phyloP scores from a whole-genome alignment of 23 red algal species.

The Gracilaria domingensis region DNA sequence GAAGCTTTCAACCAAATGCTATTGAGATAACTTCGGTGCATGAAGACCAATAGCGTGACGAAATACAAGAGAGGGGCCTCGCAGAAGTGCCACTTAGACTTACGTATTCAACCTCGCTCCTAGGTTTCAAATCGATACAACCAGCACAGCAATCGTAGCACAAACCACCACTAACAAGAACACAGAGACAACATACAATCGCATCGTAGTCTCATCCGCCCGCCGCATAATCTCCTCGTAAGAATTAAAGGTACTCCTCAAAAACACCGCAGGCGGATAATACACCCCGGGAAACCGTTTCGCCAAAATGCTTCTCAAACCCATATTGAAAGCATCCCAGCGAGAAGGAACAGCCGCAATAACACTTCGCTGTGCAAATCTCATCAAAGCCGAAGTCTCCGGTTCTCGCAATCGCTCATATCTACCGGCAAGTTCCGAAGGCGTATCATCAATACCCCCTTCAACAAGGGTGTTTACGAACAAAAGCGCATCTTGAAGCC shows the following conservation, averaged over 20 bases:
- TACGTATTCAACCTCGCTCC: no score
- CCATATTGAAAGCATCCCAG: conserved; percentile 9
- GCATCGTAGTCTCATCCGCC: background rate
- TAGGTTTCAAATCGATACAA: no score
- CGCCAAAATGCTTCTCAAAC: background rate
- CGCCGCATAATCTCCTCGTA: conserved; percentile 28
- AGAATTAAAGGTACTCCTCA: background rate
- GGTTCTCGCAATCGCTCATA: conserved; percentile 16
- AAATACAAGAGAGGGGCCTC: no score
- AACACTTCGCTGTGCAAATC: conserved; percentile 7
- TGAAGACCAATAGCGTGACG: no score
- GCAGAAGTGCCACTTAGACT: no score
- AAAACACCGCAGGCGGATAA: background rate
- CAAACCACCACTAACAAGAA: background rate
- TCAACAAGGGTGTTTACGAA: background rate
- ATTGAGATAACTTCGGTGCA: no score
- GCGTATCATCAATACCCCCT: background rate
- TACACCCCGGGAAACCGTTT: conserved; percentile 1
- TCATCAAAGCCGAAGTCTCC: conserved; percentile 19
- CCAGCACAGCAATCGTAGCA: background rate
- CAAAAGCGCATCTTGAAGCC: conserved; percentile 17
- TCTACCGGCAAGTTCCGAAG: background rate
- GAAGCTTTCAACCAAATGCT: no score
- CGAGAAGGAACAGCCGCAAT: background rate
- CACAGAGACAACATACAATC: background rate